A percentile compares a stretch with the other conserved stretches of the same genome.
Evolutionary conservation across 345 rosid species (phyloP).

Genomic region (Boechera divaricarpa): DNA sequence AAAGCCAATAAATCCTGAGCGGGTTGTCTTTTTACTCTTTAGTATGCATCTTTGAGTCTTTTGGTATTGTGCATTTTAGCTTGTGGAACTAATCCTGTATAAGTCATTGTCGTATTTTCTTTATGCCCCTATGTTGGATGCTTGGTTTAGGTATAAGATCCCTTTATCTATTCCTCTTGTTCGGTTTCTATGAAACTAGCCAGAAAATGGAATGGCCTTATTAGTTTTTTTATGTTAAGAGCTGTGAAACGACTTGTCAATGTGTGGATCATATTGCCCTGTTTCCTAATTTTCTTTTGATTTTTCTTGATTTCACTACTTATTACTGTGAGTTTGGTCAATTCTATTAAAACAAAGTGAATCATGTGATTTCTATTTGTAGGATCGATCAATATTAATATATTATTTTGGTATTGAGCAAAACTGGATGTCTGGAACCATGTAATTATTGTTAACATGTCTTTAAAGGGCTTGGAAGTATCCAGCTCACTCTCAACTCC

Average conservation of each 20-base stretch:
- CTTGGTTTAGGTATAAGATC: constrained; percentile 26
- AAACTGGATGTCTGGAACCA: too few species aligned
- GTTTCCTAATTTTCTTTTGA: too few species aligned
- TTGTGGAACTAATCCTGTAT: constrained; percentile 10
- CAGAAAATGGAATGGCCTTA: not conserved
- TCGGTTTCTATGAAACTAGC: not conserved
- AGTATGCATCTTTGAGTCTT: not conserved
- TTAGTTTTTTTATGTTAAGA: not conserved
- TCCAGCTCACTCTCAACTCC: too few species aligned
- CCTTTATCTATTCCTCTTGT: not conserved
- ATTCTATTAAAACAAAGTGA: too few species aligned
- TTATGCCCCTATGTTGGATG: constrained; percentile 29
- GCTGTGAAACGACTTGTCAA: not conserved
- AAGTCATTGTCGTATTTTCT: constrained; percentile 13
- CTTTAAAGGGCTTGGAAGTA: too few species aligned
- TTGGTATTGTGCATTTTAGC: constrained; percentile 22
- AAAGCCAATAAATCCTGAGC: constrained; percentile 22
- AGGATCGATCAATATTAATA: too few species aligned
- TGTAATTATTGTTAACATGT: too few species aligned
- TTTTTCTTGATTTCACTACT: too few species aligned
- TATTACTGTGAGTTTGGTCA: too few species aligned
- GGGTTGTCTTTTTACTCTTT: constrained; percentile 14
- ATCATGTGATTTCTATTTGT: too few species aligned
- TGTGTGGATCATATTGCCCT: constrained; percentile 25
- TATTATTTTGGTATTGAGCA: too few species aligned